A percentile compares a stretch with the other conserved stretches of the same genome.
phyloP scores from a whole-genome alignment of 1,139 yeast genomes.

The Saccharomyces hybrid region DNA sequence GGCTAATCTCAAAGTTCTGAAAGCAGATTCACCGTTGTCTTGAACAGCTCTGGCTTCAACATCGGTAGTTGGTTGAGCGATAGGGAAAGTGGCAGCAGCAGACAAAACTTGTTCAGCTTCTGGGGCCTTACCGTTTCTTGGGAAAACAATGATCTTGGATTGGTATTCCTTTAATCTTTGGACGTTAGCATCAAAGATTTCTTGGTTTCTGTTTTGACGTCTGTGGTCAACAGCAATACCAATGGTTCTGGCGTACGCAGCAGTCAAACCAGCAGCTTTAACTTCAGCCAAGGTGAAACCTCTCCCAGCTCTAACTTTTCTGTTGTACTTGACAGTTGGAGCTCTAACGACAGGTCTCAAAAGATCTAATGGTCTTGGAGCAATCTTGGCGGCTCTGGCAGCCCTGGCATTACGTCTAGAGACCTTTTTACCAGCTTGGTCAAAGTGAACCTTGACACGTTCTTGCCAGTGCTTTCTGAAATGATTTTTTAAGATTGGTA shows the following conservation, averaged over 20 bases:
- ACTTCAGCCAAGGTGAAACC: conserved; percentile 98
- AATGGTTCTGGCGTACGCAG: conserved; percentile 95
- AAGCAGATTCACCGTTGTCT: conserved; percentile 68
- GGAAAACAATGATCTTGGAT: conserved; percentile 92
- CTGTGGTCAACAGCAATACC: conserved; percentile 99
- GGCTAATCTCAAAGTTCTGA: conserved; percentile 91
- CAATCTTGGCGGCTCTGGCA: conserved; percentile 87
- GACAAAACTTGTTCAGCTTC: conserved; percentile 72
- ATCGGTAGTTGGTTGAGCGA: conserved; percentile 69
- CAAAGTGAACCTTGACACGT: conserved; percentile 73
- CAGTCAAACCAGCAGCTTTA: conserved; percentile 94
- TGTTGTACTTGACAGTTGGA: conserved; percentile 98
- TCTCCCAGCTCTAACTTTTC: conserved; percentile 99
- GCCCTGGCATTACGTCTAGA: conserved; percentile 94
- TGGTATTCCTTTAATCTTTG: conserved; percentile 95
- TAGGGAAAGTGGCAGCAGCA: conserved; percentile 84
- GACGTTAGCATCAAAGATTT: conserved; percentile 90
- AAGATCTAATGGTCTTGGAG: conserved; percentile 96
- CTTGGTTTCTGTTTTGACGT: conserved; percentile 97
- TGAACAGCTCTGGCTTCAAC: conserved; percentile 88
- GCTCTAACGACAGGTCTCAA: conserved; percentile 98
- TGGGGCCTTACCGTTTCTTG: conserved; percentile 75
- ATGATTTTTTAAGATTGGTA: conserved; percentile 94
- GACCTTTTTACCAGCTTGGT: conserved; percentile 93
- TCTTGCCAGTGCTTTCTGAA: conserved; percentile 99